These are phyloP conservation scores for Cucurbitaria berberidis DNA, from an alignment of 2,329 filamentous ascomycete species.

Conservation along the genomic window DNA sequence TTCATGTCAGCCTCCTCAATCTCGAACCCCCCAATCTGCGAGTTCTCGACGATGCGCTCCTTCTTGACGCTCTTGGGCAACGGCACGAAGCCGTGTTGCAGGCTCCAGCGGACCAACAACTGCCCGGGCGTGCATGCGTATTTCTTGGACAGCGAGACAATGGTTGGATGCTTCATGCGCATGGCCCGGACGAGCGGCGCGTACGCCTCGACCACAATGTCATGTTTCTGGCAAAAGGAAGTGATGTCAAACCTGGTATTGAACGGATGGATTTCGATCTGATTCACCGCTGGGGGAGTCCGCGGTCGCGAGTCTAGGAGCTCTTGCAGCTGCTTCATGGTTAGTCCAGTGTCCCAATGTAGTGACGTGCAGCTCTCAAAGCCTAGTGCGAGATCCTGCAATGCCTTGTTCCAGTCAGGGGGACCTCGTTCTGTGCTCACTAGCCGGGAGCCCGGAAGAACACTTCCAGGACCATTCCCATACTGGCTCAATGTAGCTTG, in stretches of 20 bases:
- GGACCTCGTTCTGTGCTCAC: neutral
- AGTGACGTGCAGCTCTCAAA: conserved; percentile 1
- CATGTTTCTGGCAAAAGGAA: conserved; percentile 67
- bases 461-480: neutral
- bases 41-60: conserved; percentile 70
- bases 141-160: conserved; percentile 68
- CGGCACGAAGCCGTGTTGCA: conserved; percentile 75
- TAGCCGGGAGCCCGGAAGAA: conserved; percentile 6
- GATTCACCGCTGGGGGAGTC: conserved; percentile 73
- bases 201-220: conserved; percentile 78
- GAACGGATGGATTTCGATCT: conserved; percentile 82
- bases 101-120: conserved; percentile 76
- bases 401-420: neutral
- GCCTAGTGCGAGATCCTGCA: neutral
- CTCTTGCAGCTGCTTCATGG: conserved; percentile 65
- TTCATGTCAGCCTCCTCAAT: conserved; percentile 70
- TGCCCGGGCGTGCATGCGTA: conserved; percentile 75
- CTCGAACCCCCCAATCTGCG: conserved; percentile 64
- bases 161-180: conserved; percentile 70
- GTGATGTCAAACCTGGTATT: conserved; percentile 74
- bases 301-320: conserved; percentile 67
- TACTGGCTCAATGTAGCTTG: conserved; percentile 4
- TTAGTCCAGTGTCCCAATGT: conserved; percentile 17
- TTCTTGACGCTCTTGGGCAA: conserved; percentile 73
- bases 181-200: conserved; percentile 75